Evolutionary conservation across 495 filamentous ascomycete species (phyloP), one percentile per base, ranked within the genome.

Genomic region (Aspergillus bertholletiae): DNA sequence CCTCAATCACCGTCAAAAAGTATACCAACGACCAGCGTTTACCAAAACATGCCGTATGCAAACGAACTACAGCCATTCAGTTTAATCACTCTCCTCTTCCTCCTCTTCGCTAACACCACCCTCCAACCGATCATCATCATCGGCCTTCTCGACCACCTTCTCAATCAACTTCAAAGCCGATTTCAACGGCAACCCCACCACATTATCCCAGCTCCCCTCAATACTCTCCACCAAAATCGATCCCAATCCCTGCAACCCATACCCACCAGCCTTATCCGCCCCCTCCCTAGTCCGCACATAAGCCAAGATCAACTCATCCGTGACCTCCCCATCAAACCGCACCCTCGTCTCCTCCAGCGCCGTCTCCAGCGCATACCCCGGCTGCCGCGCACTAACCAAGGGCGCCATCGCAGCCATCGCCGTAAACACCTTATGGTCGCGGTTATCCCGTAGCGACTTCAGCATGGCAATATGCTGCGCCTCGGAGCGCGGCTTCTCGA

Each of bases 271-370:
- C 78, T 97, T 98, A 71, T 98, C 94, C 22, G 79, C 90, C 1
- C 95, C 94, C 74, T 98, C 95, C 39, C 95, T 77, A 30, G 93
- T 97, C 55, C 77, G 77, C 52, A 98, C 92, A 76, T 98, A 98
- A 23, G 85, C 82, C 67, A 88, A 68, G 27, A 98, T 83, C 71
- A 96, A 63, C 22, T 96, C 92, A 69, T 97, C 90, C 53, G 83
- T 84, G 24, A 88, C 85, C 41, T 76, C 78, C 46, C 72, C 74
- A 68, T 86, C 87, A 73, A 98, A 97, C 60, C 74, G 75, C 17
- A 98, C 94, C 46, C 74, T 73, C 44, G 94, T 97, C 78, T 94
- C 92, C 73, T 96, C 94, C 7, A 95, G 87, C 54, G 85, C 78
- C 48, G 80, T 81, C 66, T 92, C 87, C 20, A 94, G 65, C 53